Evolutionary conservation across 2,329 filamentous ascomycete species (phyloP).

Genomic region (Trichophyton equinum): DNA sequence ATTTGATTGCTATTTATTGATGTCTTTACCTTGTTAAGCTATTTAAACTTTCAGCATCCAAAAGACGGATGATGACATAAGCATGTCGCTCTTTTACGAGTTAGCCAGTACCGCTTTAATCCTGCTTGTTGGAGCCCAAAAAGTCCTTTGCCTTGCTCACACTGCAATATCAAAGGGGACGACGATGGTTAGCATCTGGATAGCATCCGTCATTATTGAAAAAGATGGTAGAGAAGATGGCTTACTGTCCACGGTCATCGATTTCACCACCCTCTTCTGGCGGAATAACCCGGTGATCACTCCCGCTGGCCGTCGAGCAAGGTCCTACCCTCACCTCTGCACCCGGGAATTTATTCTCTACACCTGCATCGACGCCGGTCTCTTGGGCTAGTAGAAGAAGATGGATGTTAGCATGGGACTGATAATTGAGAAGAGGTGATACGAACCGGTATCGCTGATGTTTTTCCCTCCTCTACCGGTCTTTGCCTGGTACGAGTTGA

Average conservation of each 20-base stretch:
- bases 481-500: constrained; percentile 29
- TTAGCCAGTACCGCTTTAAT: not conserved
- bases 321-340: constrained; percentile 28
- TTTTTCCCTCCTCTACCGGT: constrained; percentile 27
- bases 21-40: too few species aligned
- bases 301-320: constrained; percentile 22
- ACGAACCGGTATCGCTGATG: constrained; percentile 26
- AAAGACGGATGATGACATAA: too few species aligned
- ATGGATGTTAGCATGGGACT: not conserved
- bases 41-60: too few species aligned
- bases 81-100: too few species aligned
- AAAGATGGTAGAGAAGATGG: not conserved
- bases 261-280: constrained; percentile 30
- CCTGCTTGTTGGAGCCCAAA: not conserved
- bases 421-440: not conserved
- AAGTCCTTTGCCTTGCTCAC: constrained; percentile 20
- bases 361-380: constrained; percentile 31
- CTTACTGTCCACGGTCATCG: constrained; percentile 29
- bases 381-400: constrained; percentile 22
- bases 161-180: constrained; percentile 13
- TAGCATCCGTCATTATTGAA: not conserved
- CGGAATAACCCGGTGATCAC: constrained; percentile 29
- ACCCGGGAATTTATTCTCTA: constrained; percentile 27
- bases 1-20: too few species aligned
- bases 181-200: constrained; percentile 2